Evolutionary conservation across 352 stramenopile genomes (phyloP).

Genomic region (Elongisporangium anandrum): DNA sequence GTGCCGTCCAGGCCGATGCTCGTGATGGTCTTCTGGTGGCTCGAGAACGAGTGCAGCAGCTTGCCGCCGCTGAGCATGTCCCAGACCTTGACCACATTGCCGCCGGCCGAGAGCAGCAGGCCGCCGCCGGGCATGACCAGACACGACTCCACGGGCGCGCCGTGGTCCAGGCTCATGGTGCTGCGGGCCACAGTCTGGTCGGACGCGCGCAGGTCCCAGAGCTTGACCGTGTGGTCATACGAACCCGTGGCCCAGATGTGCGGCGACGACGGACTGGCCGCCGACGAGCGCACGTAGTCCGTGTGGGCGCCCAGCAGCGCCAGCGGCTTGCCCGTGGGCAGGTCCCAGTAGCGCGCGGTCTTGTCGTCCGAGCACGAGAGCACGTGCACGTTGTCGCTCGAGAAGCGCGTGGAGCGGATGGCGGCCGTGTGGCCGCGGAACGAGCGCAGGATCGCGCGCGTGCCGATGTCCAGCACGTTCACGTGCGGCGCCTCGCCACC

Average conservation of each 20-base stretch:
- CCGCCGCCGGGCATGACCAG: conserved; percentile 84
- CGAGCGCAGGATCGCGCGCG: conserved; percentile 75
- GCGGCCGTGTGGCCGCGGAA: conserved; percentile 84
- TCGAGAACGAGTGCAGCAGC: conserved; percentile 87
- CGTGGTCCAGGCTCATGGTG: conserved; percentile 74
- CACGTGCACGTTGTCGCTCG: conserved; percentile 80
- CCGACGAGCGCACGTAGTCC: conserved; percentile 86
- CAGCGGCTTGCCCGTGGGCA: conserved; percentile 78
- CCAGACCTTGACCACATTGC: conserved; percentile 92
- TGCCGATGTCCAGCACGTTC: conserved; percentile 84
- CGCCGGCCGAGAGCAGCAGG: conserved; percentile 78
- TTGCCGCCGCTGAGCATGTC: conserved; percentile 86
- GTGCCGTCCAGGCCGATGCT: conserved; percentile 85
- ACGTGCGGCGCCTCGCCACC: conserved; percentile 74
- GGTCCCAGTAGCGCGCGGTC: conserved; percentile 84
- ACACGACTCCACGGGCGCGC: conserved; percentile 84
- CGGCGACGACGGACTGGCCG: conserved; percentile 62
- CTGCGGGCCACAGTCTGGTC: conserved; percentile 45
- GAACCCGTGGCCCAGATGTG: conserved; percentile 86
- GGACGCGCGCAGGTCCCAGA: conserved; percentile 89
- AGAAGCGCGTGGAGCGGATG: conserved; percentile 78
- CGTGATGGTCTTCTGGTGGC: conserved; percentile 94
- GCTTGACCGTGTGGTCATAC: conserved; percentile 92
- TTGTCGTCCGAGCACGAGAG: conserved; percentile 90
- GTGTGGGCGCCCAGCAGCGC: conserved; percentile 76